Evolutionary conservation across 495 filamentous ascomycete species (phyloP).

Genomic region (Staphylotrichum longicolle): DNA sequence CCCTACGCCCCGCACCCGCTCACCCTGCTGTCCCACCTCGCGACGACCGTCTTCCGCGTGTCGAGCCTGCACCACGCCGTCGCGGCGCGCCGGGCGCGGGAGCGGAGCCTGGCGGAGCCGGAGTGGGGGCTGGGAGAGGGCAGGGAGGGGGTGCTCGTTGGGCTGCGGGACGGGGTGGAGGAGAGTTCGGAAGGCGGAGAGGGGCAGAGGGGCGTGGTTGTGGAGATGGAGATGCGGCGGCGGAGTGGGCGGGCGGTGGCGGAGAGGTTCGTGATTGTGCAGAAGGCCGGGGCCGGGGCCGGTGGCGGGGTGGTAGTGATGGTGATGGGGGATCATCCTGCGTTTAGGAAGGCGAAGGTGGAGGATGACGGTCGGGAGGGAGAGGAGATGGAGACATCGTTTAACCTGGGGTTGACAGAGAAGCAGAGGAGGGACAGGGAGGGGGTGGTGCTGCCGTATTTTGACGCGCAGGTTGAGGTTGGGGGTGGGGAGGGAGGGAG

Average conservation of each 20-base stretch:
- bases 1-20: constrained; percentile 68
- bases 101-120: constrained; percentile 67
- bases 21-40: constrained; percentile 53
- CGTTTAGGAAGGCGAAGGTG: constrained; percentile 50
- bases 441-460: constrained; percentile 88
- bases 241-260: constrained; percentile 73
- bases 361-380: constrained; percentile 44
- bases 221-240: constrained; percentile 82
- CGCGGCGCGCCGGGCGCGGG: constrained; percentile 61
- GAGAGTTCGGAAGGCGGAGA: constrained; percentile 31
- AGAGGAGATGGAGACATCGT: constrained; percentile 63
- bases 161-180: constrained; percentile 34
- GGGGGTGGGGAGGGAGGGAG: constrained; percentile 78
- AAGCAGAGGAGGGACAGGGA: constrained; percentile 82
- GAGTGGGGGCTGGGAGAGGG: constrained; percentile 73
- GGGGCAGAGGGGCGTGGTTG: neutral
- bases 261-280: constrained; percentile 72
- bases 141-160: constrained; percentile 69
- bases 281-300: neutral
- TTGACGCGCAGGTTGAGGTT: constrained; percentile 82
- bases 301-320: constrained; percentile 58
- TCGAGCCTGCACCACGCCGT: constrained; percentile 66
- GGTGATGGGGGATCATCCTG: constrained; percentile 74
- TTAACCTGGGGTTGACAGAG: constrained; percentile 84
- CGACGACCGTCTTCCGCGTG: constrained; percentile 49